Conservation (phyloP, 768 basidiomycete genomes). For the Trametes meyenii region DNA sequence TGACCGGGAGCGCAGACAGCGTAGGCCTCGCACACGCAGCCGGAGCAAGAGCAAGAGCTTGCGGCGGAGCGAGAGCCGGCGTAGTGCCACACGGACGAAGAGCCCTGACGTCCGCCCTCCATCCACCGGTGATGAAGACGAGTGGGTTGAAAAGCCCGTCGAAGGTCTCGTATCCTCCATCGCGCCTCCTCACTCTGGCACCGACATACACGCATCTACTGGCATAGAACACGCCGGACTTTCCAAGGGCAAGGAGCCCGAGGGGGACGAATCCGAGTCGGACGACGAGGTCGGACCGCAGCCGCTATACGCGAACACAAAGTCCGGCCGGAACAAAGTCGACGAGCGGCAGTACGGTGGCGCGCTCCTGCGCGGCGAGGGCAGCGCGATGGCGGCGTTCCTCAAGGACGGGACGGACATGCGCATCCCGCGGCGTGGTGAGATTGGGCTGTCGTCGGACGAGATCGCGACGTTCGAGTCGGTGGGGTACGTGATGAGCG, state of each 20-base stretch:
- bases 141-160: slow-evolving; percentile 68
- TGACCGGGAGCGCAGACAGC: slow-evolving; percentile 34
- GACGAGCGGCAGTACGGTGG: slow-evolving; percentile 90
- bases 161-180: slow-evolving; percentile 22
- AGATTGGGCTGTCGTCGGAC: slow-evolving; percentile 89
- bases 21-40: slow-evolving; percentile 35
- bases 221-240: neutral
- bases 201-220: slow-evolving; percentile 17
- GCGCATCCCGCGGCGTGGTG: slow-evolving; percentile 98
- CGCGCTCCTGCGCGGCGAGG: slow-evolving; percentile 91
- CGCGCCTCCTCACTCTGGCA: slow-evolving; percentile 17
- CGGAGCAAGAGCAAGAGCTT: slow-evolving; percentile 34
- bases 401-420: slow-evolving; percentile 76
- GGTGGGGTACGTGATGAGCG: slow-evolving; percentile 98
- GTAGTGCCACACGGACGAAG: slow-evolving; percentile 32
- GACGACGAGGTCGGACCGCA: slow-evolving; percentile 82
- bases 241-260: slow-evolving; percentile 16
- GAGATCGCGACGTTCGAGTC: slow-evolving; percentile 87
- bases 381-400: slow-evolving; percentile 97
- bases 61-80: slow-evolving; percentile 30
- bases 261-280: slow-evolving; percentile 44
- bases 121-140: slow-evolving; percentile 47
- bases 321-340: slow-evolving; percentile 50
- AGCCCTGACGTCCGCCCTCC: slow-evolving; percentile 34
- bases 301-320: slow-evolving; percentile 50